These are phyloP conservation scores for Cutaneotrichosporon mucoides DNA, from an alignment of 1,284 basidiomycete genomes.

Conservation along the genomic window DNA sequence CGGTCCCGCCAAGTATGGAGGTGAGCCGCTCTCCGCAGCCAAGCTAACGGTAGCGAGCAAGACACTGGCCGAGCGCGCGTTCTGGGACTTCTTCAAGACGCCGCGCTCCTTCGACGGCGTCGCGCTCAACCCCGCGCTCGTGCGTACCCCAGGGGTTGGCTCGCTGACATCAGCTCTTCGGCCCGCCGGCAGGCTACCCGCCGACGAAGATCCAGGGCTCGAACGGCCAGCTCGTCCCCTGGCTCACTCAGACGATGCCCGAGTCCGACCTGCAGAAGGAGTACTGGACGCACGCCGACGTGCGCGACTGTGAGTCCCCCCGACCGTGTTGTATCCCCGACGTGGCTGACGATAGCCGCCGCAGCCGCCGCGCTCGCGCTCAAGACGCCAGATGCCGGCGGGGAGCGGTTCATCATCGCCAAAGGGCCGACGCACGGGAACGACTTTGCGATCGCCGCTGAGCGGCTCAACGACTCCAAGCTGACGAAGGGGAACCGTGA, in stretches of 20 bases:
- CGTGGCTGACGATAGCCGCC: conserved; percentile 26
- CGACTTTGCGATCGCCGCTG: conserved; percentile 14
- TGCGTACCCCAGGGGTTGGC: neutral
- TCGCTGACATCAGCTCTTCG: neutral
- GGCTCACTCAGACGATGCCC: neutral
- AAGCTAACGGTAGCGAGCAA: conserved; percentile 13
- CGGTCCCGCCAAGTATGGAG: conserved; percentile 2
- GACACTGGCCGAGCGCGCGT: conserved; percentile 29
- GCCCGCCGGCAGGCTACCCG: neutral
- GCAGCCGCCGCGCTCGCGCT: conserved; percentile 1
- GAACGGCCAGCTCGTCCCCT: neutral
- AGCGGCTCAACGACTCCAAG: neutral
- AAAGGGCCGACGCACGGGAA: conserved; percentile 42
- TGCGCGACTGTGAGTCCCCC: conserved; percentile 6
- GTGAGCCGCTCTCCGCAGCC: no score
- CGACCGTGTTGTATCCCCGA: no score
- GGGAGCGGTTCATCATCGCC: conserved; percentile 53
- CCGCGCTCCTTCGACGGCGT: conserved; percentile 11
- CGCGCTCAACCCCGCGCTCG: conserved; percentile 5
- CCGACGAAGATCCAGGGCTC: neutral
- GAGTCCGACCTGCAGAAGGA: neutral
- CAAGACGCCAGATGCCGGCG: conserved; percentile 34
- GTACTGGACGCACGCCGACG: conserved; percentile 4
- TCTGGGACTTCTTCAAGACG: conserved; percentile 27
- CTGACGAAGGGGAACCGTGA: no score